phyloP scores from a whole-genome alignment of 1,284 basidiomycete genomes.

The Leucoagaricus sp. region DNA sequence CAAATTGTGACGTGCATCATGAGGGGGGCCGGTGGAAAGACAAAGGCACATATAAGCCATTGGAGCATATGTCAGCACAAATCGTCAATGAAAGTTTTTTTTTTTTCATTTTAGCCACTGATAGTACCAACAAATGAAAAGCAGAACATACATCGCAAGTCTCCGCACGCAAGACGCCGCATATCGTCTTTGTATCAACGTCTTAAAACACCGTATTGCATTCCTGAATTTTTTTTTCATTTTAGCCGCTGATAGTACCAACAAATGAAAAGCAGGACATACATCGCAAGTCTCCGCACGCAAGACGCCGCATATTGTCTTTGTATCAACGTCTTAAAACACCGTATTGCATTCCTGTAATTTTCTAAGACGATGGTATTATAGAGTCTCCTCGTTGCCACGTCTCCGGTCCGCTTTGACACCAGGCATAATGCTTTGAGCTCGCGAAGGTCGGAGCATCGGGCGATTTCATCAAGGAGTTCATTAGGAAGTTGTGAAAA shows the following conservation, averaged over 20 bases:
- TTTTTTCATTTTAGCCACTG: too few relatives aligned
- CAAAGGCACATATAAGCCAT: too few relatives aligned
- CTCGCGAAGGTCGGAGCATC: neutral
- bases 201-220: slow-evolving; percentile 4
- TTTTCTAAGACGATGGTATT: slow-evolving; percentile 1
- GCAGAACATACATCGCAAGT: slow-evolving; percentile 9
- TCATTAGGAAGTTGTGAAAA: slow-evolving; percentile 7
- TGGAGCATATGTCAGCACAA: too few relatives aligned
- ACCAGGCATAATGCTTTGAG: slow-evolving; percentile 10
- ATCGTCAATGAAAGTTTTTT: too few relatives aligned
- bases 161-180: slow-evolving; percentile 7
- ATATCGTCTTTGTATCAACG: neutral
- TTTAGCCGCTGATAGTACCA: neutral
- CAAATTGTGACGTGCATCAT: neutral
- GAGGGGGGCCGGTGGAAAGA: neutral
- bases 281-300: slow-evolving; percentile 9
- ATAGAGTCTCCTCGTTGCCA: slow-evolving; percentile 12
- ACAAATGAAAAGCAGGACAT: neutral
- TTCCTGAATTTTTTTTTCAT: too few relatives aligned
- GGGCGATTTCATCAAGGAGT: slow-evolving; percentile 10
- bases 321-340: slow-evolving; percentile 1
- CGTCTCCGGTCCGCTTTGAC: slow-evolving; percentile 6
- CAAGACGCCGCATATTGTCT: slow-evolving; percentile 6
- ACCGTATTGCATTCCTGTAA: neutral
- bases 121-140: neutral